These are phyloP conservation scores for Albizia julibrissin DNA, from an alignment of 306 rosid species.

Conservation along the genomic window DNA sequence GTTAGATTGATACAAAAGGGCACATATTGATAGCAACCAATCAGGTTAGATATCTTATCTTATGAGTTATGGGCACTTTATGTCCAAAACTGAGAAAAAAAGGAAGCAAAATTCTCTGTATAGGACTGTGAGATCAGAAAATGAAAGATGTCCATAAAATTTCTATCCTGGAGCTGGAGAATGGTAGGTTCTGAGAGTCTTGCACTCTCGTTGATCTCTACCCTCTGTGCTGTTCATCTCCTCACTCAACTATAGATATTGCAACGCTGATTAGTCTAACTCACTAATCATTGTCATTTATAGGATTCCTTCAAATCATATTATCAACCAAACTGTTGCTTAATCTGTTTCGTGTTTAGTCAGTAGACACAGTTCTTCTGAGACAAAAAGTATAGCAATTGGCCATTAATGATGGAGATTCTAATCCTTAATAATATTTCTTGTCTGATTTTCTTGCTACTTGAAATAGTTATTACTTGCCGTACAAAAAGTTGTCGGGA, in stretches of 20 bases:
- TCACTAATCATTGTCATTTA: background rate
- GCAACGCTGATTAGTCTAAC: background rate
- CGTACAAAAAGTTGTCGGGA: background rate
- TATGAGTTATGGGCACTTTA: background rate
- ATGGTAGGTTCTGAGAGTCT: background rate
- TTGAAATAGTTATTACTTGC: background rate
- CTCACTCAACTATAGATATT: background rate
- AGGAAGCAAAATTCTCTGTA: background rate
- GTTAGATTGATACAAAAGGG: constrained; percentile 26
- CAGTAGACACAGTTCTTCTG: background rate
- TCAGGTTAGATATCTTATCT: constrained; percentile 11
- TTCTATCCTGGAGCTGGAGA: background rate
- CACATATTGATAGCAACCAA: constrained; percentile 16
- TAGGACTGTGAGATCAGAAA: background rate
- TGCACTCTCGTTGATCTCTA: background rate
- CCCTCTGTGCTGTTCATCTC: background rate
- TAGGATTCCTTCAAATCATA: background rate
- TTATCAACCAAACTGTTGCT: background rate
- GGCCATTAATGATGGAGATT: background rate
- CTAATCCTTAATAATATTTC: background rate
- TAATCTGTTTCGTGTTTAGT: background rate
- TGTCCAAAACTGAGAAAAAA: background rate
- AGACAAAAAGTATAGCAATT: background rate
- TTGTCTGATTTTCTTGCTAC: background rate
- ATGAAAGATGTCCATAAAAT: background rate